Evolutionary conservation across 2,329 filamentous ascomycete genomes (phyloP), one percentile per base, ranked within the genome.

Genomic region (Purpureocillium takamizusanense): DNA sequence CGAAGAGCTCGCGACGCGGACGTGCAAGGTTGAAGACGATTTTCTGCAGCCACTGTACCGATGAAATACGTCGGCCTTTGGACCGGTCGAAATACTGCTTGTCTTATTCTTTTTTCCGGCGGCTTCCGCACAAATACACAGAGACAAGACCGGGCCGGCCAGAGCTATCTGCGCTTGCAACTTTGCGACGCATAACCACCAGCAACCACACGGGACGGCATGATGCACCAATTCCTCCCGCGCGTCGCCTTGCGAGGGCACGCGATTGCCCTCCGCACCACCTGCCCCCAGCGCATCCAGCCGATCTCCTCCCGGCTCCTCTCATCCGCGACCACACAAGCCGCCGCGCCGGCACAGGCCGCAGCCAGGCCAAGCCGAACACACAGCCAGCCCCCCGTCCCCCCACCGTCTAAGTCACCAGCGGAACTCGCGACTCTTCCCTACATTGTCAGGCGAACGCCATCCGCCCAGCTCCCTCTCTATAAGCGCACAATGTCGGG

Each of bases 401-500:
- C 58, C 14, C 50, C 51, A 1, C 55, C 59, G 4, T 46, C 54
- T 9, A 59, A 57, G 38, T 51, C 56, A 1, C 35, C 42, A 8
- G 50, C 57, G 28, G 49, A 61, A 35, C 49, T 62, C 11, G 45
- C 46, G 11, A 36, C 45, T 11, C 41, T 49, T 17, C 72, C 76
- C 10, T 95, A 88, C 67, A 72, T 80, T 51, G 72, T 97, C 46
- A 69, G 69, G 37, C 81, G 87, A 44, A 90, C 86, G 3, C 65
- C 70, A 1, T 81, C 76, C 29, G 75, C 78, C 35, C 78, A 86
- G 47, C 66, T 92, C 3, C 79, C 86, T 17, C 74, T 97, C 33
- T 98, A 97, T 64, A 69, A 79, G 13, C 69, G 78, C 47, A 67
- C 64, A 46, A 89, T 86, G 65, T 72, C 78, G 11, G 87, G 87